A percentile compares a stretch with the other conserved stretches of the same genome.
Evolutionary conservation across 2,329 filamentous ascomycete species (phyloP).

Genomic region (Colletotrichum scovillei): DNA sequence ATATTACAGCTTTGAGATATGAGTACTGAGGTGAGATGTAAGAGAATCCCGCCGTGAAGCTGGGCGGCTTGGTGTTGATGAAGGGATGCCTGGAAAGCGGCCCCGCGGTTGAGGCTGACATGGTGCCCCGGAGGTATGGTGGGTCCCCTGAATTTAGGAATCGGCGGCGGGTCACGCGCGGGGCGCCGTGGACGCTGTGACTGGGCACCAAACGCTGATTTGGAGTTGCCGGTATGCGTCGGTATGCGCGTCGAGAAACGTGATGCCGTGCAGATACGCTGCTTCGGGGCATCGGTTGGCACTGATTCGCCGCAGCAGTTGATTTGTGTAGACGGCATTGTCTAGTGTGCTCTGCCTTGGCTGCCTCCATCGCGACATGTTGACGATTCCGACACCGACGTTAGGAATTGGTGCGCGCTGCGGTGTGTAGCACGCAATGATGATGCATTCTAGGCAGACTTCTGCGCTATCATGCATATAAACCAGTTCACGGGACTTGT

Average conservation of each 20-base stretch:
- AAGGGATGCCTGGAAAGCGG: slow-evolving; percentile 16
- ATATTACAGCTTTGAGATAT: neutral
- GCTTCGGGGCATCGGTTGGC: neutral
- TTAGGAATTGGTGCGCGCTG: neutral
- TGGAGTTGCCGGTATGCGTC: neutral
- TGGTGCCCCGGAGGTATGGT: slow-evolving; percentile 16
- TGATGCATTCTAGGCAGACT: neutral
- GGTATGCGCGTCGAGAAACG: slow-evolving; percentile 34
- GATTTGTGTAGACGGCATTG: neutral
- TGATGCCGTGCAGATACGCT: slow-evolving; percentile 7
- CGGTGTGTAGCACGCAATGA: neutral
- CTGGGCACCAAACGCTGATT: slow-evolving; percentile 1
- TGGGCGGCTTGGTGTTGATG: slow-evolving; percentile 4
- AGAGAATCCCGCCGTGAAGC: neutral
- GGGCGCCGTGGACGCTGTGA: neutral
- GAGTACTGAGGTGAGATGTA: neutral
- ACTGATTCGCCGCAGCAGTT: neutral
- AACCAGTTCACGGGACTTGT: neutral
- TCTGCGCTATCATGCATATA: neutral
- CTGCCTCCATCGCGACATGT: neutral
- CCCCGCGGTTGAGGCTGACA: slow-evolving; percentile 23
- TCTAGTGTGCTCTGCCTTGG: neutral
- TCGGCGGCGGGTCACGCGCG: slow-evolving; percentile 29
- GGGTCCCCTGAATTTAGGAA: slow-evolving; percentile 29
- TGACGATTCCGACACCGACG: neutral